A percentile compares a stretch with the other conserved stretches of the same genome.
phyloP scores from a whole-genome alignment of 192 early-diverging fungal genomes.

The Rhizophlyctis rosea region DNA sequence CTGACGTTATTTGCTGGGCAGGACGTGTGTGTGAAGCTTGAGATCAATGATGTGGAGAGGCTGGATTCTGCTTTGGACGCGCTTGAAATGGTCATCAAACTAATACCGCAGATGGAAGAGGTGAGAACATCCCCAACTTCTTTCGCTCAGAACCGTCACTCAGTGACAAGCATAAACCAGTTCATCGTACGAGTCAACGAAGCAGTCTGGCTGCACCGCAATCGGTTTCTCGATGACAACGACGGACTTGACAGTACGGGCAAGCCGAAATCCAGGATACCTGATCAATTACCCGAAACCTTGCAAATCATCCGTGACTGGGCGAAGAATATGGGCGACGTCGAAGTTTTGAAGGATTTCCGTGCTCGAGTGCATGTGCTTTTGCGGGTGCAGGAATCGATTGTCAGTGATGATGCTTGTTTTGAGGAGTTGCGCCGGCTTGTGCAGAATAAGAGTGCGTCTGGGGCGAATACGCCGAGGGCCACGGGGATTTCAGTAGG shows the following conservation, averaged over 20 bases:
- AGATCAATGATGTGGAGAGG: slow-evolving; percentile 14
- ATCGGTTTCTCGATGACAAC: slow-evolving; percentile 2
- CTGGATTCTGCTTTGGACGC: slow-evolving; percentile 15
- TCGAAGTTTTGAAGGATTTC: slow-evolving; percentile 21
- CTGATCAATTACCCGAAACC: slow-evolving; percentile 1
- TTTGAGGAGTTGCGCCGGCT: slow-evolving; percentile 13
- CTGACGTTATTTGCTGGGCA: slow-evolving; percentile 9
- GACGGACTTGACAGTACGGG: not conserved
- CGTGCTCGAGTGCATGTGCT: slow-evolving; percentile 19
- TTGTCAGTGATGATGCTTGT: slow-evolving; percentile 19
- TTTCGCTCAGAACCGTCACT: not conserved
- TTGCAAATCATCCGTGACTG: not conserved
- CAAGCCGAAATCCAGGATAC: not conserved
- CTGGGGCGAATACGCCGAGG: not conserved
- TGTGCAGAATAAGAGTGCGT: not conserved
- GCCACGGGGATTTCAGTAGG: not conserved
- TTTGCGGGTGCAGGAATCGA: slow-evolving; percentile 11
- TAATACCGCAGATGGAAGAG: slow-evolving; percentile 35
- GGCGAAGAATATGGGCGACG: slow-evolving; percentile 6
- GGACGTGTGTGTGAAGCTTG: slow-evolving; percentile 21
- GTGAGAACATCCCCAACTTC: slow-evolving; percentile 2
- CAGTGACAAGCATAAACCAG: not conserved
- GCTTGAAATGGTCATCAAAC: slow-evolving; percentile 15
- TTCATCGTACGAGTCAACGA: slow-evolving; percentile 7
- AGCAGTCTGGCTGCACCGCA: slow-evolving; percentile 1